Evolutionary conservation across 2,329 filamentous ascomycete genomes (phyloP).

Genomic region (Ceratocystis cubensis): DNA sequence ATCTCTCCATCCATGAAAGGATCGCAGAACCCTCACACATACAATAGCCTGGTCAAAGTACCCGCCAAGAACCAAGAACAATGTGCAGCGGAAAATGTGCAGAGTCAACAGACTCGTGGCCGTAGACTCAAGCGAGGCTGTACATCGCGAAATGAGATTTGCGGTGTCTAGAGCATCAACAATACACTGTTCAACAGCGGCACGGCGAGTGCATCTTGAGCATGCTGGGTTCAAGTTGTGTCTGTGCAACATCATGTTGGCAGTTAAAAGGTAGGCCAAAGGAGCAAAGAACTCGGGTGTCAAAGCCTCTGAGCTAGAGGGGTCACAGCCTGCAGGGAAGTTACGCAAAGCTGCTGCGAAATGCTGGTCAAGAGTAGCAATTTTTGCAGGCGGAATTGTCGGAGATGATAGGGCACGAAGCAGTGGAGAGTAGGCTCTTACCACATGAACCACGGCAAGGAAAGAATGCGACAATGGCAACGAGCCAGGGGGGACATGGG

Average conservation of each 20-base stretch:
- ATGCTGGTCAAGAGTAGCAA: slow-evolving; percentile 70
- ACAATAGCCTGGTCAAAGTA: slow-evolving; percentile 60
- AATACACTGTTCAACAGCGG: slow-evolving; percentile 67
- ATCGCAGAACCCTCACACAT: slow-evolving; percentile 58
- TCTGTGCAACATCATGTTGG: slow-evolving; percentile 73
- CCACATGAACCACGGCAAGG: slow-evolving; percentile 67
- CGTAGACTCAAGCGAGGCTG: slow-evolving; percentile 48
- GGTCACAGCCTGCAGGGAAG: slow-evolving; percentile 64
- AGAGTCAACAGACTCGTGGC: slow-evolving; percentile 64
- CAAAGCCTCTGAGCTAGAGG: slow-evolving; percentile 51
- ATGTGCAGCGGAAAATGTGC: slow-evolving; percentile 76
- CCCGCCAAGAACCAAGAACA: slow-evolving; percentile 65
- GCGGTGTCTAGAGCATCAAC: slow-evolving; percentile 66
- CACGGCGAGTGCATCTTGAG: slow-evolving; percentile 49
- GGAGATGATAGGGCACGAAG: slow-evolving; percentile 57
- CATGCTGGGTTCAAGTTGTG: slow-evolving; percentile 73
- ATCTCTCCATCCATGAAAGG: slow-evolving; percentile 57
- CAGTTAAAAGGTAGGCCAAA: slow-evolving; percentile 66
- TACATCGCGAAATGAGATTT: slow-evolving; percentile 55
- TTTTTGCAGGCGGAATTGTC: slow-evolving; percentile 50
- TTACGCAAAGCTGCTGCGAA: slow-evolving; percentile 61
- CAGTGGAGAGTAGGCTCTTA: slow-evolving; percentile 63
- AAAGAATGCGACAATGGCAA: slow-evolving; percentile 56
- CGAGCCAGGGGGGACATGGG: slow-evolving; percentile 38
- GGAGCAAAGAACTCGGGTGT: slow-evolving; percentile 64